Base-by-base conservation (phyloP, 2,329 filamentous ascomycete species). In the Ascomycota sp. region DNA sequence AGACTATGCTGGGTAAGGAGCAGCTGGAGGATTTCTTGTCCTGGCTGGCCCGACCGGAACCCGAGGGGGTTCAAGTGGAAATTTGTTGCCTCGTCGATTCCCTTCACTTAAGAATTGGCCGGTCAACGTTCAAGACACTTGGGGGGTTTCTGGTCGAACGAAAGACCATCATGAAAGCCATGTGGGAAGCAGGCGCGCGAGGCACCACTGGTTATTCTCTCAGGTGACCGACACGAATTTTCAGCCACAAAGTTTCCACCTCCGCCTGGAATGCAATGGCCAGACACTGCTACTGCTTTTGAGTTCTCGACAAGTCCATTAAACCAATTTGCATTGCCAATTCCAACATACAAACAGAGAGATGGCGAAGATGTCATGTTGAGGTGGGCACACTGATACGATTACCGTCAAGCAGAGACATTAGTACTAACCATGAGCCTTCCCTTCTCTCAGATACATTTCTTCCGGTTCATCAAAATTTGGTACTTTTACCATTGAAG, bases 71-170 rank as follows among this genome's bases (percentile, higher is more conserved):
- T 94, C 0, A 75, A 75, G 43, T 98, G 89, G 86, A 95, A 95
- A 56, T 73, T 98, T 42, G 61, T 98, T 30, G 75, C 85, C 12
- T 85, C 79, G 24, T 85, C 79, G 12, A 78, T 95, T 5, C 89
- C 89, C 0, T 93, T 98, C 48, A 95, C 89, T 6, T 6, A 92
- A 93, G 56, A 98, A 98, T 51, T 98, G 89, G 86, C 76, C 72
- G 17, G 69, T 93, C 38, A 86, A 89, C 38, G 72, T 71, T 2
- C 63, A 75, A 36, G 89, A 98, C 46, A 95, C 89, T 0, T 98
- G 89, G 89, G 82, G 86, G 86, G 0, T 94, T 92, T 50, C 61
- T 94, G 2, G 56, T 63, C 29, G 89, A 98, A 57, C 74, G 89
- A 11, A 68, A 65, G 31, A 62, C 60, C 32, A 67, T 95, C 19